These are phyloP conservation scores for Annulohypoxylon stygium DNA, from an alignment of 495 filamentous ascomycete genomes.

Conservation along the genomic window DNA sequence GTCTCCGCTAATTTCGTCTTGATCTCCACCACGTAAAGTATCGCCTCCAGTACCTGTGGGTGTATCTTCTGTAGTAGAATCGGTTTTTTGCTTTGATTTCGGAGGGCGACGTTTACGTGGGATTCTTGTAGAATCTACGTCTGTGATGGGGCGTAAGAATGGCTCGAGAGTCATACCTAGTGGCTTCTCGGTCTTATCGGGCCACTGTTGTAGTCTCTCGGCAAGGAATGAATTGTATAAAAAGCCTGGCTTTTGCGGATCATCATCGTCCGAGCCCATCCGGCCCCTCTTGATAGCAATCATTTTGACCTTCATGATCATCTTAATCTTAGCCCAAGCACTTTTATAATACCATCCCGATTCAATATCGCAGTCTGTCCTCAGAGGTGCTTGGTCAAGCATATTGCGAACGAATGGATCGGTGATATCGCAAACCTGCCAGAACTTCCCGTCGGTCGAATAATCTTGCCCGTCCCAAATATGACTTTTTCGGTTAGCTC, in stretches of 20 bases:
- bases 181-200: conserved; percentile 46
- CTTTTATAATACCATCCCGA: conserved; percentile 89
- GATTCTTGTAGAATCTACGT: conserved; percentile 32
- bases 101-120: conserved; percentile 7
- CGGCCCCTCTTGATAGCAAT: conserved; percentile 62
- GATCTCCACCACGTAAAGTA: background rate
- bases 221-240: conserved; percentile 49
- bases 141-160: conserved; percentile 46
- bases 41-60: conserved; percentile 6
- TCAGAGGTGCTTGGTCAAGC: conserved; percentile 62
- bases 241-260: conserved; percentile 48
- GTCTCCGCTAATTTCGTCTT: conserved; percentile 5
- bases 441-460: conserved; percentile 82
- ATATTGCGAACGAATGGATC: conserved; percentile 76
- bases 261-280: conserved; percentile 66
- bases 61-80: background rate
- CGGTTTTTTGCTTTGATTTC: conserved; percentile 8
- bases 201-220: conserved; percentile 38
- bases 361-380: conserved; percentile 65
- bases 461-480: conserved; percentile 82
- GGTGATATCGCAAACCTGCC: conserved; percentile 92
- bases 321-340: conserved; percentile 81
- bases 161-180: conserved; percentile 47
- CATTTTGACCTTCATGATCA: conserved; percentile 88
- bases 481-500: conserved; percentile 67